Evolutionary conservation across 192 early-diverging fungal species (phyloP), one percentile per base, ranked within the genome.

Genomic region (Dimargaris cristalligena): DNA sequence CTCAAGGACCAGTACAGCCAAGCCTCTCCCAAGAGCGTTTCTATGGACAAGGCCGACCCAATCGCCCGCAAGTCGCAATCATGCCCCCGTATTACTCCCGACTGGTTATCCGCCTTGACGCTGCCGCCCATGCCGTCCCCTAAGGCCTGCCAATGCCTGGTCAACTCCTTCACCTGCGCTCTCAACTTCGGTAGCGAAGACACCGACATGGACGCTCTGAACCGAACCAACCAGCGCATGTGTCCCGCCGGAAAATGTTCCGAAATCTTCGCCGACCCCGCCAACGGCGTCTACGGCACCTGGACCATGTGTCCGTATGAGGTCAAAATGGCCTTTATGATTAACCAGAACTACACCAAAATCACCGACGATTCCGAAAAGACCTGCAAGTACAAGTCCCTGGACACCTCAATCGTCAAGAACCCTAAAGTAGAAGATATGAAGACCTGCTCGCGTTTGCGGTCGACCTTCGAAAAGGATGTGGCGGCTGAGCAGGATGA

Each of bases 71-170:
- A 71, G 46, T 25, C 62, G n/a, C 71, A 75, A 2, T 51, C 56
- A 9, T 87, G 85, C 61, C 85, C 85, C 3, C 30, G 67, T 14
- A 63, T 65, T 47, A 63, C 68, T 60, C 20, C 64, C 16, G 63
- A 44, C 3, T 87, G 83, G 85, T 67, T 71, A 31, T 77, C 44
- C 78, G 70, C 34, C 63, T 63, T 11, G 71, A 67, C 9, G 59
- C 65, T 87, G 22, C 78, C 85, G 9, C 80, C 81, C 8, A 84
- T 81, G 10, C 85, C 85, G 20, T 80, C 78, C 0, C 60, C 69
- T 14, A 66, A 71, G 29, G 70, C 75, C 38, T 87, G 85, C 61
- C 62, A 77, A 32, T 83, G 82, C 69, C 79, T 84, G 80, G 62
- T 79, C 52, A 66, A 80, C 35, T 74, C 73, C 1, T 59, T 87